Evolutionary conservation across 2,329 filamentous ascomycete genomes (phyloP).

Genomic region (Apiospora pterosperma): DNA sequence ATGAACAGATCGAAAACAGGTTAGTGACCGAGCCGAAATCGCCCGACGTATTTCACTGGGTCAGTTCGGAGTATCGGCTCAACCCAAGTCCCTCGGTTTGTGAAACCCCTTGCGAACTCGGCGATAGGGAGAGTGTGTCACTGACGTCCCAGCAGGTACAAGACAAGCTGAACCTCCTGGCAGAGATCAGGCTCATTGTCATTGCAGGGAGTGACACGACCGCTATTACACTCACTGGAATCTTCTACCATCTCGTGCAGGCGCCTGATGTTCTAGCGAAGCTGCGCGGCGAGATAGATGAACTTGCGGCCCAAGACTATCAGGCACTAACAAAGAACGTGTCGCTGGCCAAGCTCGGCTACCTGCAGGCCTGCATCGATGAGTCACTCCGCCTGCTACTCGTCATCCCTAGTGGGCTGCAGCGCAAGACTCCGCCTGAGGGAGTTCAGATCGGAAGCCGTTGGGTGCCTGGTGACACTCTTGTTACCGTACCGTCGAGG

Average conservation of each 20-base stretch:
- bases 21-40: neutral
- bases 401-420: slow-evolving; percentile 1
- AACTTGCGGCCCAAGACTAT: slow-evolving; percentile 3
- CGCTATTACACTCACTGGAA: neutral
- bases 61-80: neutral
- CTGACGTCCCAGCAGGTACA: neutral
- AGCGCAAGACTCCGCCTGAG: slow-evolving; percentile 6
- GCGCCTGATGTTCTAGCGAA: slow-evolving; percentile 1
- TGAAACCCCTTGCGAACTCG: neutral
- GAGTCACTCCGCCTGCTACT: slow-evolving; percentile 6
- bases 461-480: neutral
- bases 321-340: slow-evolving; percentile 2
- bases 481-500: neutral
- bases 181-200: neutral
- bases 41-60: neutral
- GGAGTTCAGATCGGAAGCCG: neutral
- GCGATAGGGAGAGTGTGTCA: neutral
- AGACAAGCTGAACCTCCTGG: slow-evolving; percentile 4
- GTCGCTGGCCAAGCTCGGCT: neutral
- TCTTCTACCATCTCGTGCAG: slow-evolving; percentile 7
- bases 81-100: neutral
- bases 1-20: neutral
- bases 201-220: slow-evolving; percentile 5
- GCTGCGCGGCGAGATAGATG: slow-evolving; percentile 11
- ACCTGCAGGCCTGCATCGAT: slow-evolving; percentile 11